Evolutionary conservation across 257 asterid genomes (phyloP).

Genomic region (Ligustrum vulgare): DNA sequence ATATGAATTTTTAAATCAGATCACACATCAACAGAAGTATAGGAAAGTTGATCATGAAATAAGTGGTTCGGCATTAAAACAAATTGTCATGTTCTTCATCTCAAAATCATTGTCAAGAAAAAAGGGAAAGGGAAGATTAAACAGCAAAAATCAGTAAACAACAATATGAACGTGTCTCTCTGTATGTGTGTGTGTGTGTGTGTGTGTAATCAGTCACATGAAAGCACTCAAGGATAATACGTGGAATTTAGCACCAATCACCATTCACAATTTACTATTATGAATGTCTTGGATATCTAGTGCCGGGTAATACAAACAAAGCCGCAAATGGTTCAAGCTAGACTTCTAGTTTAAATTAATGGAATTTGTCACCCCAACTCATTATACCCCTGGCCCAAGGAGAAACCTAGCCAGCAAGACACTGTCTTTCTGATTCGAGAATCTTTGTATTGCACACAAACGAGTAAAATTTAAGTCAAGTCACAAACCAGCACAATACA

Average conservation of each 20-base stretch:
- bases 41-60: not conserved
- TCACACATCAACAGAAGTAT: not conserved
- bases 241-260: not conserved
- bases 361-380: not conserved
- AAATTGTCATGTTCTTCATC: not conserved
- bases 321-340: not conserved
- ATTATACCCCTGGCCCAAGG: not conserved
- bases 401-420: not conserved
- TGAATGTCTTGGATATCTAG: not conserved
- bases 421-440: not conserved
- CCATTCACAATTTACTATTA: not conserved
- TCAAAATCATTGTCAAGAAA: not conserved
- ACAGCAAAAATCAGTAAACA: not conserved
- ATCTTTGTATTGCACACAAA: not conserved
- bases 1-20: not conserved
- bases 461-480: not conserved
- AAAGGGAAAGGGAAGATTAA: not conserved
- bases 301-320: not conserved
- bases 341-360: not conserved
- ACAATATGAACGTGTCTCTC: not conserved
- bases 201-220: not conserved
- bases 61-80: not conserved
- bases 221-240: not conserved
- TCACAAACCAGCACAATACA: not conserved
- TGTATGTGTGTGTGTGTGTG: not conserved